A percentile compares a stretch with the other conserved stretches of the same genome.
phyloP scores from a whole-genome alignment of 345 rosid species.

The Citrus inodora region DNA sequence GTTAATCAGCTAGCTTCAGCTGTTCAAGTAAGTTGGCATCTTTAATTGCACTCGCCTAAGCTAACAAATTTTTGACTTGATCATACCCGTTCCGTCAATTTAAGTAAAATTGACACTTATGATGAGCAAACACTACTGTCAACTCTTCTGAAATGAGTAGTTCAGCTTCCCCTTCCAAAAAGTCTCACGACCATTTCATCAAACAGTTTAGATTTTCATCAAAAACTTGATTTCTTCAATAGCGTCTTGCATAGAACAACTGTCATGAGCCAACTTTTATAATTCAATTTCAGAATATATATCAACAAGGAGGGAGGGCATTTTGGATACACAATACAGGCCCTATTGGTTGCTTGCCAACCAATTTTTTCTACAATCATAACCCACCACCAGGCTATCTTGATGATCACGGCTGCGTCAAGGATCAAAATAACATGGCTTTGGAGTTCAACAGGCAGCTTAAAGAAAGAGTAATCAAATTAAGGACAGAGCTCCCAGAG shows the following conservation, averaged over 20 bases:
- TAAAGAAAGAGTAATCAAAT: constrained; percentile 49
- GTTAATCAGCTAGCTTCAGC: constrained; percentile 74
- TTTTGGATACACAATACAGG: constrained; percentile 91
- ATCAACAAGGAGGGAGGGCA: constrained; percentile 53
- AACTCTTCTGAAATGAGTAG: background rate
- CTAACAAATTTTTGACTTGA: background rate
- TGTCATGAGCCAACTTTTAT: background rate
- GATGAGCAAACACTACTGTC: background rate
- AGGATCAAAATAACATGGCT: constrained; percentile 74
- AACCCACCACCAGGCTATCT: constrained; percentile 63
- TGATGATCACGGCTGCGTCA: constrained; percentile 68
- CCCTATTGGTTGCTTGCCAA: constrained; percentile 86
- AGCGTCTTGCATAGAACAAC: background rate
- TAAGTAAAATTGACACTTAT: too few relatives aligned
- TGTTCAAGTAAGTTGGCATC: constrained; percentile 52
- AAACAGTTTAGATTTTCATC: too few relatives aligned
- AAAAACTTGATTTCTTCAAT: too few relatives aligned
- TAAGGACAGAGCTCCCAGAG: constrained; percentile 54
- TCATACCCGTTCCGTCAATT: background rate
- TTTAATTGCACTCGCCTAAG: background rate
- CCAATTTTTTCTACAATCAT: constrained; percentile 60
- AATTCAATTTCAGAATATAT: constrained; percentile 34
- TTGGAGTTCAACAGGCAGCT: constrained; percentile 69
- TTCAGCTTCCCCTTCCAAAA: background rate
- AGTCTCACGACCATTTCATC: background rate